Evolutionary conservation across 768 basidiomycete genomes (phyloP), one percentile per base, ranked within the genome.

Genomic region (Ramaria sp.): DNA sequence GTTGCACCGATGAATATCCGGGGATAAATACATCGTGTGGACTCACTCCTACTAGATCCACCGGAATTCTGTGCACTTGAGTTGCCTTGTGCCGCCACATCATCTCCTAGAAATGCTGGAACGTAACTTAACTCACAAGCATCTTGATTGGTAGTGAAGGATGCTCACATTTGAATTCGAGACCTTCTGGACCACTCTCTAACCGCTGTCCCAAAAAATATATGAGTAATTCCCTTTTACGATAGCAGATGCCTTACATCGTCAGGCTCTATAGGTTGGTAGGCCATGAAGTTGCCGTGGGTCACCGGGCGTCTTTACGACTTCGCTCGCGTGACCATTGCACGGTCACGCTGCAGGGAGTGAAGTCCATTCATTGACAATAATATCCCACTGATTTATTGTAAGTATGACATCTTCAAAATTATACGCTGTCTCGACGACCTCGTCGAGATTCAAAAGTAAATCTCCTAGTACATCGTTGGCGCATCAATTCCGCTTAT

Each of bases 251-350:
- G 7, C 68, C 78, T 65, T 64, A 84, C 84, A 51, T 87, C 86
- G 67, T 87, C 85, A 30, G 78, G 73, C 59, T 86, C 84, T 58
- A 87, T 81, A 54, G 82, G 73, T 49, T 87, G 81, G 65, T 87
- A 87, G 53, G 84, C 82, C 85, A 86, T 86, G 15, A 9, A 27
- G 24, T 30, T n/a, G n/a, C n/a, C n/a, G n/a, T n/a, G n/a, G n/a
- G 24, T 43, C 17, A 27, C 42, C 4, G 42, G 13, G 42, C 17
- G 42, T 43, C 34, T 37, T 37, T 37, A 37, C 34, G 2, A 10
- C 34, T 10, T 10, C 34, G 27, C 34, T 37, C 34, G 9, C 34
- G 34, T 46, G 45, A 46, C 15, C 19, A 46, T 2, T 19, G 17
- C 17, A 7, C 17, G 2, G 19, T 17, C n/a, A n/a, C n/a, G n/a